phyloP scores from a whole-genome alignment of 371 early-diverging fungal species.

The Mucor plumbeus region DNA sequence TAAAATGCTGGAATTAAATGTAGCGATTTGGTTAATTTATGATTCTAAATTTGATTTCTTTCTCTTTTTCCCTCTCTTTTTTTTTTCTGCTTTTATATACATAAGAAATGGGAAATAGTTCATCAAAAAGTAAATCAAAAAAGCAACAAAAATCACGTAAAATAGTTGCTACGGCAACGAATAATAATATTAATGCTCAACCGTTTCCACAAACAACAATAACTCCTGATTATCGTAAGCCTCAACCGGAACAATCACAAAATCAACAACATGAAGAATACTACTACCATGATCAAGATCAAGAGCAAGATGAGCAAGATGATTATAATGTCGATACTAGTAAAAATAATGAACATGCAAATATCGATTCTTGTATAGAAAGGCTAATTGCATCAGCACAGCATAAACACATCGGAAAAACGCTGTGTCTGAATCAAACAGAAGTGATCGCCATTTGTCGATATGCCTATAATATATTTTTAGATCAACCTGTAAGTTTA shows the following conservation, averaged over 20 bases:
- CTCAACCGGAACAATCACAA: conserved; percentile 1
- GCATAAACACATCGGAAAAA: conserved; percentile 69
- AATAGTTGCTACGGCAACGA: conserved; percentile 1
- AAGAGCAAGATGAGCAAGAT: background rate
- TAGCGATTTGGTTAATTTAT: background rate
- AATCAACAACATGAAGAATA: background rate
- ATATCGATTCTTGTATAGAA: conserved; percentile 85
- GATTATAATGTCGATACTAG: background rate
- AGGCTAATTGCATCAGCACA: conserved; percentile 76
- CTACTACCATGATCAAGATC: background rate
- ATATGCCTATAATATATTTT: conserved; percentile 82
- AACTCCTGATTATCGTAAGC: conserved; percentile 8
- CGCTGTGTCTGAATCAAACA: conserved; percentile 71
- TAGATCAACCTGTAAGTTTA: conserved; percentile 80
- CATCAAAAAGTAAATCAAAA: conserved; percentile 16
- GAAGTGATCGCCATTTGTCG: conserved; percentile 91
- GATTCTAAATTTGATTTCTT: background rate
- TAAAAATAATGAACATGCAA: conserved; percentile 12
- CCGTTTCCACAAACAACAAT: background rate
- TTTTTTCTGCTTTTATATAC: background rate
- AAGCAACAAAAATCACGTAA: conserved; percentile 12
- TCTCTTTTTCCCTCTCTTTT: background rate
- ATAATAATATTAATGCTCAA: conserved; percentile 1
- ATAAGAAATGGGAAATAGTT: conserved; percentile 20
- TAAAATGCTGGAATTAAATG: background rate